Evolutionary conservation across 768 basidiomycete genomes (phyloP), one percentile per base, ranked within the genome.

Genomic region (Clathrus columnatus): DNA sequence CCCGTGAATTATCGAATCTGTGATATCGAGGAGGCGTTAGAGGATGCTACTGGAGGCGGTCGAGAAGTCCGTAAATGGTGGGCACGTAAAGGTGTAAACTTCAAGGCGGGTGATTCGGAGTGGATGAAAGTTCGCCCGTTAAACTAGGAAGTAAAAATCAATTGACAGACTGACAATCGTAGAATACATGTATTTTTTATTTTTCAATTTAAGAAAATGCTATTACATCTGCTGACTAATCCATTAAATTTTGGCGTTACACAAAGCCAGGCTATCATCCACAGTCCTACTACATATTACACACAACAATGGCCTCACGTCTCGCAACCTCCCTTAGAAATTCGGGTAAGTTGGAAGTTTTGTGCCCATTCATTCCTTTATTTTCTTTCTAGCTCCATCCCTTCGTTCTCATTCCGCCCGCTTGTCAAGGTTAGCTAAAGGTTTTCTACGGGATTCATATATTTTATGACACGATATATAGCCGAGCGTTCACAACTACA

Each of bases 11-110:
- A 91, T 68, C 80, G 91, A 51, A 83, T 91, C 78, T 92, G 91
- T 64, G 91, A 94, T 66, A 83, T 94, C 49, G 91, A 94, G 64
- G 91, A 92, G 72, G 91, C 91, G 2, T 67, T 93, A 61, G 91
- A 92, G 65, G 91, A 93, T 61, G 84, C 87, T 0, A 85, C 89
- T 50, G 84, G 84, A 7, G 85, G 84, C n/a, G 87, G 88, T 11
- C 79, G 83, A 58, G 78, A 73, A 47, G 87, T 84, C 10, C 76
- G 87, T 63, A 72, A 71, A 53, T 93, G 90, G 90, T 93, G 90
- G 90, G 79, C 75, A 65, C 68, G 69, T 58, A 87, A 87, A 64
- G 90, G 90, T 3, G 80, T 91, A 11, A 84, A 92, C 65, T 89
- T 91, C 65, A 81, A 83, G 52, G 83, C 91, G 23, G 83, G 85